Conservation (phyloP, 2,329 filamentous ascomycete genomes). For the Mariannaea elegans region DNA sequence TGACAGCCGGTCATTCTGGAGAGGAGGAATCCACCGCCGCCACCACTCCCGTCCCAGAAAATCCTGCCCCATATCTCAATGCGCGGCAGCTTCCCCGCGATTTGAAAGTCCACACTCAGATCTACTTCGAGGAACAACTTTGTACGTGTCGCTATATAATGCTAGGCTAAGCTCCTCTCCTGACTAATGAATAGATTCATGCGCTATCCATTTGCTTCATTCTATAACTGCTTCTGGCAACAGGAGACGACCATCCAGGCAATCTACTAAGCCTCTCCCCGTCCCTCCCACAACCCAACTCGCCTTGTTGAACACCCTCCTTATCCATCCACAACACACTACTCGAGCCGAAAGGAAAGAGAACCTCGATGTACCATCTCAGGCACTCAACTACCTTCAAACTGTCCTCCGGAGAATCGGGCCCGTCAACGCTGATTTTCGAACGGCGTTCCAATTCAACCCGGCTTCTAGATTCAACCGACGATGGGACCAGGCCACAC, state of each 20-base stretch:
- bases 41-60: slow-evolving; percentile 45
- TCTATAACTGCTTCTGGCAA: slow-evolving; percentile 67
- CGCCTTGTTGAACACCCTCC: slow-evolving; percentile 79
- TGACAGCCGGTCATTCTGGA: slow-evolving; percentile 45
- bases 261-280: slow-evolving; percentile 56
- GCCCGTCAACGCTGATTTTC: slow-evolving; percentile 73
- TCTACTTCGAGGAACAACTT: slow-evolving; percentile 79
- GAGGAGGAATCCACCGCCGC: slow-evolving; percentile 46
- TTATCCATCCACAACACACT: slow-evolving; percentile 83
- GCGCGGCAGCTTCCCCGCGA: slow-evolving; percentile 67
- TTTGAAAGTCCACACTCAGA: slow-evolving; percentile 71
- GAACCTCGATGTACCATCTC: slow-evolving; percentile 68
- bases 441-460: slow-evolving; percentile 76
- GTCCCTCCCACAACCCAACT: slow-evolving; percentile 78
- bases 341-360: slow-evolving; percentile 72
- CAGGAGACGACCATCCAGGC: slow-evolving; percentile 28
- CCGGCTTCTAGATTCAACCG: slow-evolving; percentile 42
- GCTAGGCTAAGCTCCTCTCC: not conserved
- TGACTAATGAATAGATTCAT: slow-evolving; percentile 37
- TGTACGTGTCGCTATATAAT: slow-evolving; percentile 54
- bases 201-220: slow-evolving; percentile 70
- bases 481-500: slow-evolving; percentile 47
- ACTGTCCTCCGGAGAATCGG: slow-evolving; percentile 72
- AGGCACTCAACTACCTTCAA: slow-evolving; percentile 75
- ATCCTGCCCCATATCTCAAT: slow-evolving; percentile 58